A percentile compares a stretch with the other conserved stretches of the same genome.
Evolutionary conservation across 2,329 filamentous ascomycete species (phyloP).

Genomic region (Cordyceps tenuipes): DNA sequence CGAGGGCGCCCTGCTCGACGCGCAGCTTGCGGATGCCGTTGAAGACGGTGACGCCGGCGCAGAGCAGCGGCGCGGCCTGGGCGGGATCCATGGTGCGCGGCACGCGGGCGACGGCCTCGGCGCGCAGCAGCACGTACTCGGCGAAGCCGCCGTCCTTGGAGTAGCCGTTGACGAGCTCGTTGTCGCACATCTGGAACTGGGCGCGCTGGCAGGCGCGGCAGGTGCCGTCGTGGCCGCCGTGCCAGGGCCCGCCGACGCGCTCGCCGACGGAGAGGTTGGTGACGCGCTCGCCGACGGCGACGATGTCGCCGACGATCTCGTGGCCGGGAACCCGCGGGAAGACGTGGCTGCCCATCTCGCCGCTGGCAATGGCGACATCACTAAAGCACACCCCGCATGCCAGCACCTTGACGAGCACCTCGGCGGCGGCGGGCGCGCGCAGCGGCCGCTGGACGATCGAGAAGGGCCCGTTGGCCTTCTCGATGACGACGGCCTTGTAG

Average conservation of each 20-base stretch:
- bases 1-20: slow-evolving; percentile 42
- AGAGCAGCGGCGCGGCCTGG: slow-evolving; percentile 51
- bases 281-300: slow-evolving; percentile 43
- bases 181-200: slow-evolving; percentile 56
- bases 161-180: slow-evolving; percentile 52
- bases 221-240: slow-evolving; percentile 52
- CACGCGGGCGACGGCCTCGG: slow-evolving; percentile 51
- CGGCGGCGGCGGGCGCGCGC: slow-evolving; percentile 42
- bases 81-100: slow-evolving; percentile 44
- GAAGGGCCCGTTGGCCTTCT: slow-evolving; percentile 42
- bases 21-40: slow-evolving; percentile 48
- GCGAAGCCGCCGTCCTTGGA: slow-evolving; percentile 58
- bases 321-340: slow-evolving; percentile 62
- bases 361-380: slow-evolving; percentile 41
- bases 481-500: slow-evolving; percentile 58
- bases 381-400: slow-evolving; percentile 66
- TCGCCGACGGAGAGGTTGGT: slow-evolving; percentile 55
- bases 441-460: slow-evolving; percentile 52
- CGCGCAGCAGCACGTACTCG: slow-evolving; percentile 52
- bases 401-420: slow-evolving; percentile 62
- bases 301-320: slow-evolving; percentile 61
- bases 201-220: slow-evolving; percentile 54
- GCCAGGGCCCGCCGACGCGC: slow-evolving; percentile 60
- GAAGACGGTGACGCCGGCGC: slow-evolving; percentile 58
- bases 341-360: slow-evolving; percentile 40